A percentile compares a stretch with the other conserved stretches of the same genome.
phyloP scores from a whole-genome alignment of 169 alveolate species.

The Babesia sp. region DNA sequence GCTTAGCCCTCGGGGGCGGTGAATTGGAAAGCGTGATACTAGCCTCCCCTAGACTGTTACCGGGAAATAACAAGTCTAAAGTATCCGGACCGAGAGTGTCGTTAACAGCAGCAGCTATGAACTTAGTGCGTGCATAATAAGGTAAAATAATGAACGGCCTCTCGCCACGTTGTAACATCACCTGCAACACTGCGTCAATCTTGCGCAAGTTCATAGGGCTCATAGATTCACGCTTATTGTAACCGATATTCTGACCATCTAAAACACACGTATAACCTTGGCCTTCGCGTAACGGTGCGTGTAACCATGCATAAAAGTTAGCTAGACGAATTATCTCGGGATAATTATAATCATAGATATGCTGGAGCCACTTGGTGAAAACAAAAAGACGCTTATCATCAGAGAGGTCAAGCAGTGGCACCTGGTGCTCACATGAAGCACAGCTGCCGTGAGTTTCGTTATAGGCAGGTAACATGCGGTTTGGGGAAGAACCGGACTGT shows the following conservation, averaged over 20 bases:
- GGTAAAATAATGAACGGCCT: slow-evolving; percentile 59
- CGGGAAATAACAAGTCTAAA: slow-evolving; percentile 6
- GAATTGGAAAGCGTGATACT: not conserved
- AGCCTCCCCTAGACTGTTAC: not conserved
- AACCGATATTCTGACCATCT: slow-evolving; percentile 66
- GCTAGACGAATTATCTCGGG: slow-evolving; percentile 39
- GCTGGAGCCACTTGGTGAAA: slow-evolving; percentile 43
- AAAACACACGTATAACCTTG: slow-evolving; percentile 54
- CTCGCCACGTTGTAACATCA: slow-evolving; percentile 40
- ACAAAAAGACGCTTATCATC: slow-evolving; percentile 30
- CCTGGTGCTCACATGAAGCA: not conserved
- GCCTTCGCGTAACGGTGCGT: slow-evolving; percentile 10
- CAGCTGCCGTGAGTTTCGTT: slow-evolving; percentile 29
- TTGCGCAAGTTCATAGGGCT: slow-evolving; percentile 20
- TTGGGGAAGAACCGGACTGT: no score
- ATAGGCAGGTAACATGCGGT: not conserved
- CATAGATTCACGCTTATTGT: slow-evolving; percentile 18
- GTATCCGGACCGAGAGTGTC: slow-evolving; percentile 11
- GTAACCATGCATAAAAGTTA: slow-evolving; percentile 43
- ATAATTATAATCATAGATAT: slow-evolving; percentile 31
- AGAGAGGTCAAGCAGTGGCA: slow-evolving; percentile 22
- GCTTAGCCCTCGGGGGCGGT: slow-evolving; percentile 2
- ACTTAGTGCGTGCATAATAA: not conserved
- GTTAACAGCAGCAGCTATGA: not conserved
- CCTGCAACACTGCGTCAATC: slow-evolving; percentile 12